Percentiles rank a stretch among this genome's conserved stretches.
phyloP scores from a whole-genome alignment of 495 filamentous ascomycete species.

The Podospora comata region DNA sequence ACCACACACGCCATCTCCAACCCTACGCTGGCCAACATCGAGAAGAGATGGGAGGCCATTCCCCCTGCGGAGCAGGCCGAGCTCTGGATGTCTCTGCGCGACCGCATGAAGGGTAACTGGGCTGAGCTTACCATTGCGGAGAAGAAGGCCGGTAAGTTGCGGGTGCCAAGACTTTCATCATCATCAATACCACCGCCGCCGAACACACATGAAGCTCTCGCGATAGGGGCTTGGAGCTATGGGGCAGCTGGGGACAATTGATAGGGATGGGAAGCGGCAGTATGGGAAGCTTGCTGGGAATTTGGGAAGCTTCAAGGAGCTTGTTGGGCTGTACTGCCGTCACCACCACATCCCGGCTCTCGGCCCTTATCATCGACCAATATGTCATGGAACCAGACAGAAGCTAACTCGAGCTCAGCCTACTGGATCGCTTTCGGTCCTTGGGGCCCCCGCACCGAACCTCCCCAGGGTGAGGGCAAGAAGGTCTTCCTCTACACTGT shows the following conservation, averaged over 20 bases:
- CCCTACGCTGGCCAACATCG: slow-evolving; percentile 93
- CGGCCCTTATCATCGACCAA: not conserved
- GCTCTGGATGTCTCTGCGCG: slow-evolving; percentile 94
- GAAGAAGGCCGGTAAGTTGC: slow-evolving; percentile 96
- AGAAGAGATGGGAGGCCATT: slow-evolving; percentile 98
- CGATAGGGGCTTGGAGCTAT: slow-evolving; percentile 12
- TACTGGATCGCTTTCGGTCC: slow-evolving; percentile 98
- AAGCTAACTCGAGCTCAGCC: slow-evolving; percentile 51
- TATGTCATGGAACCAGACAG: slow-evolving; percentile 16
- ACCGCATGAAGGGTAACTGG: slow-evolving; percentile 98
- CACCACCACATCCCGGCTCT: slow-evolving; percentile 15
- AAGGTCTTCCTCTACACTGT: slow-evolving; percentile 69
- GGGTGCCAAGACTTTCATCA: slow-evolving; percentile 8
- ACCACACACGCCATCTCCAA: slow-evolving; percentile 91
- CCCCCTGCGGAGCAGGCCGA: slow-evolving; percentile 98
- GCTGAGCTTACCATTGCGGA: slow-evolving; percentile 88
- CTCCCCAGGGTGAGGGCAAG: slow-evolving; percentile 77
- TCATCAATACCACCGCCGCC: slow-evolving; percentile 4
- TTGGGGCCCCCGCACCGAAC: slow-evolving; percentile 80
- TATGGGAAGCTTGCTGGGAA: slow-evolving; percentile 21
- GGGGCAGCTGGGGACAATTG: slow-evolving; percentile 2
- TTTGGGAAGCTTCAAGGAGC: slow-evolving; percentile 17
- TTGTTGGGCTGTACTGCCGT: slow-evolving; percentile 6
- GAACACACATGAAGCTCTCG: slow-evolving; percentile 6
- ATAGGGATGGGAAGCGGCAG: not conserved